Conservation (phyloP, 1,139 yeast genomes). For the Debaryomyces singareniensis region DNA sequence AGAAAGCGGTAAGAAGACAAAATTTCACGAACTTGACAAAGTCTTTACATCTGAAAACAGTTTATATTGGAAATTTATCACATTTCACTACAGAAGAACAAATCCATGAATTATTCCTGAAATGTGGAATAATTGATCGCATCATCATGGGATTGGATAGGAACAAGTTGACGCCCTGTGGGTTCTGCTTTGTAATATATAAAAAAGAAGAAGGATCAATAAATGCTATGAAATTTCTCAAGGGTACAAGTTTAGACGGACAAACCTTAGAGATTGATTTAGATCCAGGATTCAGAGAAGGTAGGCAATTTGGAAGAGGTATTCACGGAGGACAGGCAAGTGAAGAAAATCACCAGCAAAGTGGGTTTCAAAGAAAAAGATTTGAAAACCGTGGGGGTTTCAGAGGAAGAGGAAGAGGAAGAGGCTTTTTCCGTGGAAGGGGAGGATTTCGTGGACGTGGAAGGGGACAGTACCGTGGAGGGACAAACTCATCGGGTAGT, state of each 20-base stretch:
- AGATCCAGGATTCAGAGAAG: slow-evolving; percentile 93
- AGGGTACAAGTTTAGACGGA: slow-evolving; percentile 78
- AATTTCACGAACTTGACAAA: slow-evolving; percentile 55
- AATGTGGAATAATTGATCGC: slow-evolving; percentile 69
- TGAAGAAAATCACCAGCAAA: slow-evolving; percentile 24
- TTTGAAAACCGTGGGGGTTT: slow-evolving; percentile 20
- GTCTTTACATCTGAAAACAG: slow-evolving; percentile 62
- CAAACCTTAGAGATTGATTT: slow-evolving; percentile 74
- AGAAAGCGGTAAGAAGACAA: slow-evolving; percentile 59
- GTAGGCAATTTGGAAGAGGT: slow-evolving; percentile 93
- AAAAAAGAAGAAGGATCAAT: slow-evolving; percentile 62
- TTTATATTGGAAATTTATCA: slow-evolving; percentile 80
- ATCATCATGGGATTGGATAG: slow-evolving; percentile 93
- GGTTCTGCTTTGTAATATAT: slow-evolving; percentile 87
- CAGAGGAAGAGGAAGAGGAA: slow-evolving; percentile 20
- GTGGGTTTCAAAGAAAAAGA: slow-evolving; percentile 15
- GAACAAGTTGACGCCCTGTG: slow-evolving; percentile 86
- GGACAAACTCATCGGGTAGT: slow-evolving; percentile 11
- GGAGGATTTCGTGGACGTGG: slow-evolving; percentile 18
- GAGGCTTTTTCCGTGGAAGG: slow-evolving; percentile 24
- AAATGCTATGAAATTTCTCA: slow-evolving; percentile 73
- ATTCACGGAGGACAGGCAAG: slow-evolving; percentile 77
- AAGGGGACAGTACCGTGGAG: slow-evolving; percentile 11
- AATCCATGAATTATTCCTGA: slow-evolving; percentile 74
- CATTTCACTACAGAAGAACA: slow-evolving; percentile 93